A percentile compares a stretch with the other conserved stretches of the same genome.
phyloP scores from a whole-genome alignment of 1,139 yeast genomes.

The Insectozyma bohioensis region DNA sequence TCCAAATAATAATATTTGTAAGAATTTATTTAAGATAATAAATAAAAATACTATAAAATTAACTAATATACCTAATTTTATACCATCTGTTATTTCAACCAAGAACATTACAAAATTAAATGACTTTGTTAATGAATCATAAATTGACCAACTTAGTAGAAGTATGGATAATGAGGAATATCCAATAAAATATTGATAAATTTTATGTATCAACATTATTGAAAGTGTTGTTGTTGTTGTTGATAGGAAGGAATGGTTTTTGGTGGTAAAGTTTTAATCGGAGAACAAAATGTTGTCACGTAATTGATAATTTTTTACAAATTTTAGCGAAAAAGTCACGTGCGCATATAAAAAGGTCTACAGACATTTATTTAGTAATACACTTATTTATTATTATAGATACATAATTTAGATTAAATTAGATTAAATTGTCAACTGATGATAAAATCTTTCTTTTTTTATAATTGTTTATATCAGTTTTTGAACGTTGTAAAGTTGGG shows the following conservation, averaged over 20 bases:
- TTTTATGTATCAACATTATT: conserved; percentile 12
- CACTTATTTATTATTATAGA: no score
- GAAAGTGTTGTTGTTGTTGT: no score
- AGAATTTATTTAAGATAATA: conserved; percentile 38
- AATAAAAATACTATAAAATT: conserved; percentile 37
- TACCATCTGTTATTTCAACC: conserved; percentile 36
- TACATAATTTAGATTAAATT: no score
- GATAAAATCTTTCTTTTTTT: conserved; percentile 11
- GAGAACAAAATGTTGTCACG: no score
- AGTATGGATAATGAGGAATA: conserved; percentile 26
- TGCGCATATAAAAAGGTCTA: no score
- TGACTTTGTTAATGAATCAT: conserved; percentile 26
- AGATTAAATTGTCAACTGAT: conserved; percentile 7
- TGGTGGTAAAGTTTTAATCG: no score
- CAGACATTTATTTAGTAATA: no score
- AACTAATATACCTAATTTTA: conserved; percentile 31
- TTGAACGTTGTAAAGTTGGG: conserved; percentile 11
- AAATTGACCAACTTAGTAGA: conserved; percentile 27
- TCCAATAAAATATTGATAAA: conserved; percentile 22
- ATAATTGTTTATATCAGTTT: conserved; percentile 2
- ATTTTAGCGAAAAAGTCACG: no score
- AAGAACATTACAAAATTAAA: conserved; percentile 29
- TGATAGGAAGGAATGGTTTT: no score
- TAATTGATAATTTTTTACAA: no score
- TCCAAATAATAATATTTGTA: conserved; percentile 66